These are phyloP conservation scores for Sclerotinia borealis DNA, from an alignment of 2,329 filamentous ascomycete genomes.

Conservation along the genomic window DNA sequence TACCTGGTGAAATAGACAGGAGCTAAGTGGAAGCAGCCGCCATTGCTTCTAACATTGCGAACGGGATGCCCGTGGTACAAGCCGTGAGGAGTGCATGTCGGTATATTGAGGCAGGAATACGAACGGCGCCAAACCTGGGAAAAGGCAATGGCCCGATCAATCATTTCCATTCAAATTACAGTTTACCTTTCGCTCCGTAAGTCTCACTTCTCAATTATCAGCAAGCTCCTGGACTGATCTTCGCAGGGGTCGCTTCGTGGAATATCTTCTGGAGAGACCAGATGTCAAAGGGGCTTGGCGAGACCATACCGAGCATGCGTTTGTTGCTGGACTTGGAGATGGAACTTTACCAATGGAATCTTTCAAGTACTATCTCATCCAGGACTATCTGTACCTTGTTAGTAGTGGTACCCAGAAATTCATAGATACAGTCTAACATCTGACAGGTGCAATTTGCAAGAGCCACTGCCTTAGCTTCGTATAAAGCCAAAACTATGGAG, in stretches of 20 bases:
- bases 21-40: conserved; percentile 43
- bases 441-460: conserved; percentile 75
- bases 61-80: conserved; percentile 47
- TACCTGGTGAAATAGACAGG: not conserved
- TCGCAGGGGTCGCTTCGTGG: conserved; percentile 66
- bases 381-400: conserved; percentile 88
- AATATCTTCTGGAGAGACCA: conserved; percentile 70
- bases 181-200: conserved; percentile 59
- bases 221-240: not conserved
- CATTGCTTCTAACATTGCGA: conserved; percentile 66
- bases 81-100: conserved; percentile 63
- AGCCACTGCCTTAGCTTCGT: conserved; percentile 77
- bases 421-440: not conserved
- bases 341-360: conserved; percentile 68
- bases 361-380: conserved; percentile 84
- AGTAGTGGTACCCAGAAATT: conserved; percentile 20
- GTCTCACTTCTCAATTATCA: conserved; percentile 6
- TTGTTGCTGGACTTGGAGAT: conserved; percentile 69
- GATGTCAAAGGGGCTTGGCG: conserved; percentile 73
- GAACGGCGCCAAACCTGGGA: conserved; percentile 39
- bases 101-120: conserved; percentile 68
- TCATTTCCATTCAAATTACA: conserved; percentile 68
- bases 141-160: conserved; percentile 67
- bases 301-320: conserved; percentile 72
- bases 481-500: conserved; percentile 70